phyloP scores from a whole-genome alignment of 2,329 filamentous ascomycete genomes.

The Tolypocladium ophioglossoides region DNA sequence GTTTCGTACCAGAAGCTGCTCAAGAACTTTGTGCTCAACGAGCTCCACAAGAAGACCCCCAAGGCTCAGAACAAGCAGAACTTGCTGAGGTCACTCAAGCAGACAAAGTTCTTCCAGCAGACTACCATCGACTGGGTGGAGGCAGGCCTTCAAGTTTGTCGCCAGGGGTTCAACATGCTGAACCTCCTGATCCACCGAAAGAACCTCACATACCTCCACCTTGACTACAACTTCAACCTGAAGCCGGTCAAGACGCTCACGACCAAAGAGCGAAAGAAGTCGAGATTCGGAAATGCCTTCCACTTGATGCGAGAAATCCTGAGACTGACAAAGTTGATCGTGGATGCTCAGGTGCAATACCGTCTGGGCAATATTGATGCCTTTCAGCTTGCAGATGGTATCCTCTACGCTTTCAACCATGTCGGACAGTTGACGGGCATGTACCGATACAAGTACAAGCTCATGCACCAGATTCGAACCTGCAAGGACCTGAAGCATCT shows the following conservation, averaged over 20 bases:
- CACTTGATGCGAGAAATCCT: constrained; percentile 98
- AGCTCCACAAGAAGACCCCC: constrained; percentile 89
- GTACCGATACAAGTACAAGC: constrained; percentile 99
- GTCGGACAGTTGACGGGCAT: constrained; percentile 97
- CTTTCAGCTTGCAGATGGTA: constrained; percentile 96
- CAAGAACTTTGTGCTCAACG: constrained; percentile 92
- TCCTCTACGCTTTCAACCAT: constrained; percentile 98
- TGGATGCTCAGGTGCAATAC: constrained; percentile 97
- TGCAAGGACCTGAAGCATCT: constrained; percentile 99
- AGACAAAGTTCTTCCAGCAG: constrained; percentile 99
- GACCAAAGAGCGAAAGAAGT: constrained; percentile 99
- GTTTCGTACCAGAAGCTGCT: constrained; percentile 97
- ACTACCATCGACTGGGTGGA: constrained; percentile 99
- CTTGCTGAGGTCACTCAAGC: constrained; percentile 77
- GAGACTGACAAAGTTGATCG: constrained; percentile 90
- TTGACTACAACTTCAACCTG: constrained; percentile 99
- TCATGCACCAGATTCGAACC: constrained; percentile 98
- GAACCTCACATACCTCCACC: constrained; percentile 94
- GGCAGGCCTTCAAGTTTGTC: constrained; percentile 93
- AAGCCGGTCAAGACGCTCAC: constrained; percentile 98
- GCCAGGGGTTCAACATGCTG: constrained; percentile 98
- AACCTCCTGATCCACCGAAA: constrained; percentile 96
- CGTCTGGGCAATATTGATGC: constrained; percentile 96
- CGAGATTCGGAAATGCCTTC: constrained; percentile 96
- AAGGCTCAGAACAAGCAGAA: constrained; percentile 96